Evolutionary conservation across 192 early-diverging fungal genomes (phyloP).

Genomic region (Hyaloraphidium curvatum): DNA sequence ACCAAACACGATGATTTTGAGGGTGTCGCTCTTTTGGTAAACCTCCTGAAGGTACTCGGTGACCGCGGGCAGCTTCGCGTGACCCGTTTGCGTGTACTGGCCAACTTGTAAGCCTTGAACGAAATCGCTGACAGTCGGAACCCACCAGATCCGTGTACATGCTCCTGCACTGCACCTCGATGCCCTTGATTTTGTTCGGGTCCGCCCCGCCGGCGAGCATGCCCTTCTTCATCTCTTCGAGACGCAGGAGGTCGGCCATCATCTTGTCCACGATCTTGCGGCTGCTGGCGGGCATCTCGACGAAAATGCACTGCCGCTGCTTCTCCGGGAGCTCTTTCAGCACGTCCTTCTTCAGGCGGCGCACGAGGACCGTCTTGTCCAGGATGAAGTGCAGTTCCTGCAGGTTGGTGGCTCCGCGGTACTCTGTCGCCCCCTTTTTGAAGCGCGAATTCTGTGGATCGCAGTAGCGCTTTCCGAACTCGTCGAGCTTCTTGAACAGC

Average conservation of each 20-base stretch:
- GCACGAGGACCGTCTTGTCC: slow-evolving; percentile 21
- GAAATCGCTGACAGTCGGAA: no score
- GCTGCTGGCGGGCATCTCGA: slow-evolving; percentile 7
- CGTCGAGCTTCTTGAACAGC: slow-evolving; percentile 10
- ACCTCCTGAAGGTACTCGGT: slow-evolving; percentile 18
- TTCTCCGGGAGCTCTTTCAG: slow-evolving; percentile 20
- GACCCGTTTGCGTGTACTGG: no score
- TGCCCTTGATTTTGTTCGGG: no score
- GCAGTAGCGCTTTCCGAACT: slow-evolving; percentile 18
- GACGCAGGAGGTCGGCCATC: no score
- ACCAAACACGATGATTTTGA: slow-evolving; percentile 31
- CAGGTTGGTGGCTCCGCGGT: slow-evolving; percentile 16
- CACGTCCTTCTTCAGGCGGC: slow-evolving; percentile 24
- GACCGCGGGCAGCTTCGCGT: slow-evolving; percentile 18
- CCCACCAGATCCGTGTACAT: no score
- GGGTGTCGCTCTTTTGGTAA: slow-evolving; percentile 13
- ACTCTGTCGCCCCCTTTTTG: no score
- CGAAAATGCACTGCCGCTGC: slow-evolving; percentile 16
- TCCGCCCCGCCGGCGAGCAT: no score
- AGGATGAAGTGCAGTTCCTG: slow-evolving; percentile 22
- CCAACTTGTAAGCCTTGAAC: no score
- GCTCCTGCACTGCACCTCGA: no score
- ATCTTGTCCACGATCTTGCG: no score
- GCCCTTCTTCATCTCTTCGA: no score
- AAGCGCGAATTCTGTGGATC: slow-evolving; percentile 4